phyloP scores from a whole-genome alignment of 305 asterid genomes.

The Salvia sclarea region DNA sequence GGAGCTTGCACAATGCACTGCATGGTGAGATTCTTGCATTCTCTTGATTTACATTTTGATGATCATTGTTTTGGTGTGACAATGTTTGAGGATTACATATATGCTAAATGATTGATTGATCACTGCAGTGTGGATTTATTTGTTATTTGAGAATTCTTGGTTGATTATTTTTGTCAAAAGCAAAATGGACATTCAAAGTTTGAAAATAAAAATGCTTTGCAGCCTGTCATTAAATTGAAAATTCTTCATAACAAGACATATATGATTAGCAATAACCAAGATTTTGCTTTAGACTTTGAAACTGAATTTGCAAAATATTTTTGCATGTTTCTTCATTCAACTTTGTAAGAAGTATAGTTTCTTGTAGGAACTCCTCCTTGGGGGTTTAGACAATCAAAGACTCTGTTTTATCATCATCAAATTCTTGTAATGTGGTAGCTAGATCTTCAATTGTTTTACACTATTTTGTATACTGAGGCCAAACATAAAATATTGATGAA shows the following conservation, averaged over 20 bases:
- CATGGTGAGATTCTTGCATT: constrained; percentile 55
- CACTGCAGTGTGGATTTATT: background rate
- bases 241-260: background rate
- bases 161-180: background rate
- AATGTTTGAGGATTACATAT: background rate
- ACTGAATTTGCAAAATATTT: background rate
- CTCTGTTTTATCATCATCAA: background rate
- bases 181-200: background rate
- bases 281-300: background rate
- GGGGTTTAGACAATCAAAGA: background rate
- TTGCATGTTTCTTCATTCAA: background rate
- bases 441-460: background rate
- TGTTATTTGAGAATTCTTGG: background rate
- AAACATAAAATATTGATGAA: background rate
- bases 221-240: too few species aligned
- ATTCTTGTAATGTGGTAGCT: background rate
- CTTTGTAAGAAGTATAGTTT: background rate
- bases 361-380: background rate
- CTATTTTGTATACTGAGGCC: background rate
- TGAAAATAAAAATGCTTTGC: too few species aligned
- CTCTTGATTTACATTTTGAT: background rate
- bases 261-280: background rate
- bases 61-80: background rate
- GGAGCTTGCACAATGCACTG: constrained; percentile 73
- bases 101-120: background rate